Evolutionary conservation across 768 basidiomycete genomes (phyloP).

Genomic region (Sporobolomyces phaffii): DNA sequence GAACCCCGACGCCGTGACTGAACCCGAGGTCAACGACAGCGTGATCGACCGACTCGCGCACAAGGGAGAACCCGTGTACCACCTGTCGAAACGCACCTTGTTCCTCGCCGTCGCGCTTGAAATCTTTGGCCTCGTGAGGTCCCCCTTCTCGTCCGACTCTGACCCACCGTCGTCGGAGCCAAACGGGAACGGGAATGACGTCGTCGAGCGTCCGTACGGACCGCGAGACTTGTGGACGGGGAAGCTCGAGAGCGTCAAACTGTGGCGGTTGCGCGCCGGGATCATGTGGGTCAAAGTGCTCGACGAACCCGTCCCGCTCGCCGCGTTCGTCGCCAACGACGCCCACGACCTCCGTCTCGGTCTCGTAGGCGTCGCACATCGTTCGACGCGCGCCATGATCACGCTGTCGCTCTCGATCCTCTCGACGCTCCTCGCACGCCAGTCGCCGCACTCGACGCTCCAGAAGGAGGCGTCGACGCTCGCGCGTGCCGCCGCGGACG

Average conservation of each 20-base stretch:
- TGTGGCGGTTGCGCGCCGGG: conserved; percentile 62
- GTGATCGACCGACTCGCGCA: conserved; percentile 71
- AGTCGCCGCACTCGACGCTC: conserved; percentile 48
- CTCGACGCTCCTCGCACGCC: conserved; percentile 56
- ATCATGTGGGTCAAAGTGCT: conserved; percentile 52
- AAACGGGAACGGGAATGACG: too few species aligned
- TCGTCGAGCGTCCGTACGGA: conserved; percentile 58
- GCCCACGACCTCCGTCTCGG: conserved; percentile 45
- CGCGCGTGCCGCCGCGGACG: conserved; percentile 70
- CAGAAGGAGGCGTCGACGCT: conserved; percentile 70
- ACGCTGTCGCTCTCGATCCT: conserved; percentile 70
- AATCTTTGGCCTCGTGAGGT: conserved; percentile 53
- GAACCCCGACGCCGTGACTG: conserved; percentile 34
- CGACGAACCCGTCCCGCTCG: conserved; percentile 70
- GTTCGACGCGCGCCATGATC: conserved; percentile 50
- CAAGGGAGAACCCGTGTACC: conserved; percentile 92
- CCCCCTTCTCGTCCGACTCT: conserved; percentile 7
- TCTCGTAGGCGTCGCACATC: conserved; percentile 34
- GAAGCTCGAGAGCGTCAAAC: conserved; percentile 18
- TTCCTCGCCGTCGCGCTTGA: conserved; percentile 72
- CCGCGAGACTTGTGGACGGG: too few species aligned
- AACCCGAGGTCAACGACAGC: conserved; percentile 54
- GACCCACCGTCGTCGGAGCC: not conserved
- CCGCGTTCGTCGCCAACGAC: conserved; percentile 45
- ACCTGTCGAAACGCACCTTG: conserved; percentile 63